phyloP scores from a whole-genome alignment of 202 grass and related monocot species.

The Saccharum hybrid region DNA sequence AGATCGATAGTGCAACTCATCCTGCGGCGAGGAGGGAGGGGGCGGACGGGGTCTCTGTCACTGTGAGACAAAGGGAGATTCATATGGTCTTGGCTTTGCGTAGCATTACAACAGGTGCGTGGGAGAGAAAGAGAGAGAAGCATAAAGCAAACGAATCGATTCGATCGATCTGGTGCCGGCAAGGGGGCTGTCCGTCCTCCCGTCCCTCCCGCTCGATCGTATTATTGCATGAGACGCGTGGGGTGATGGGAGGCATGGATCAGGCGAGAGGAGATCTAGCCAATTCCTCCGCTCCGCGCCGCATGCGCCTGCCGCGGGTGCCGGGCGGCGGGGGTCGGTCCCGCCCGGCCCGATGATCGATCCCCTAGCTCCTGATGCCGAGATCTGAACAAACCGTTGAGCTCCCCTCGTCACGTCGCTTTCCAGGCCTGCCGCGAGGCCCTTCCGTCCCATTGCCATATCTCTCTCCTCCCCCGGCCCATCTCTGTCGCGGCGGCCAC shows the following conservation, averaged over 20 bases:
- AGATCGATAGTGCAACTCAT: background rate
- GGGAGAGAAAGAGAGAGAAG: background rate
- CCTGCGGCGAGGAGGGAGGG: background rate
- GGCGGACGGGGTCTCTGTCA: background rate
- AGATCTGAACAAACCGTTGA: slow-evolving; percentile 41
- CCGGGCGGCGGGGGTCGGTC: background rate
- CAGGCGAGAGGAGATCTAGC: background rate
- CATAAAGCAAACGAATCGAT: background rate
- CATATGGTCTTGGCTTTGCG: slow-evolving; percentile 54
- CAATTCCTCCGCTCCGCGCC: background rate
- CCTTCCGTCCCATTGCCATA: background rate
- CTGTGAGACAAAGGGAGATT: slow-evolving; percentile 37
- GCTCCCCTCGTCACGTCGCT: slow-evolving; percentile 49
- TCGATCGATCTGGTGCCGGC: slow-evolving; percentile 15
- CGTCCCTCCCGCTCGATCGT: background rate
- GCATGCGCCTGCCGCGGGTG: background rate
- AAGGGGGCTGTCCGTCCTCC: background rate
- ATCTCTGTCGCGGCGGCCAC: background rate
- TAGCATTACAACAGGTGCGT: slow-evolving; percentile 27
- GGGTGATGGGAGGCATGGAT: background rate
- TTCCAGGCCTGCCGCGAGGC: background rate
- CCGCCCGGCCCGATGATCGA: background rate
- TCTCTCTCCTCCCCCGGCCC: background rate
- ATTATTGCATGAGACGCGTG: slow-evolving; percentile 54
- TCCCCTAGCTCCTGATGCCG: background rate